A percentile compares a stretch with the other conserved stretches of the same genome.
Conservation (phyloP, 768 basidiomycete species). For the Hypholoma sublateritium region DNA sequence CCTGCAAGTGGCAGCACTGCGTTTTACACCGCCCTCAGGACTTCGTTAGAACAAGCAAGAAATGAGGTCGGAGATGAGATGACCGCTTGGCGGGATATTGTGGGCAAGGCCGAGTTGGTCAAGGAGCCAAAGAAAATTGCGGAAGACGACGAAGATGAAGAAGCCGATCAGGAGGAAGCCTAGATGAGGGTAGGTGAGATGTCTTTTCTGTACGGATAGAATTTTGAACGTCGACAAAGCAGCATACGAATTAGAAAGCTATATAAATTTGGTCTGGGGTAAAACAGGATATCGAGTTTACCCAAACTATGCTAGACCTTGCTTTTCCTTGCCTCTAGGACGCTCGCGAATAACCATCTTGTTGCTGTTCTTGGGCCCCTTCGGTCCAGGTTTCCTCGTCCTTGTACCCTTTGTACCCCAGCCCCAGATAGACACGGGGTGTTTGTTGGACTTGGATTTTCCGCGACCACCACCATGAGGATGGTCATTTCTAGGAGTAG, state of each 20-base stretch:
- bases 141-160: constrained; percentile 36
- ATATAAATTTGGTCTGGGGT: constrained; percentile 6
- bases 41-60: constrained; percentile 51
- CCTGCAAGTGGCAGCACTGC: constrained; percentile 22
- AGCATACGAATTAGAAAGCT: constrained; percentile 9
- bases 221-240: constrained; percentile 1
- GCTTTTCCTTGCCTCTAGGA: constrained; percentile 67
- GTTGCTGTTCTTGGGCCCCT: constrained; percentile 87
- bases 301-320: constrained; percentile 35
- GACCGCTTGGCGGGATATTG: constrained; percentile 73
- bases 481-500: constrained; percentile 66
- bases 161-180: constrained; percentile 14
- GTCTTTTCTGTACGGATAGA: background rate
- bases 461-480: constrained; percentile 98
- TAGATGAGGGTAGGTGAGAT: background rate
- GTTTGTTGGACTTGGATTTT: constrained; percentile 95
- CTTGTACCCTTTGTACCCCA: constrained; percentile 91
- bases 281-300: constrained; percentile 7
- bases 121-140: constrained; percentile 55
- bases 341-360: constrained; percentile 87
- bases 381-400: constrained; percentile 90
- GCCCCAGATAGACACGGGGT: constrained; percentile 90
- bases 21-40: constrained; percentile 54
- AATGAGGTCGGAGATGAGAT: constrained; percentile 62
- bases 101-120: constrained; percentile 60